A percentile compares a stretch with the other conserved stretches of the same genome.
Evolutionary conservation across 345 rosid species (phyloP).

Genomic region (Clarkia xantiana): DNA sequence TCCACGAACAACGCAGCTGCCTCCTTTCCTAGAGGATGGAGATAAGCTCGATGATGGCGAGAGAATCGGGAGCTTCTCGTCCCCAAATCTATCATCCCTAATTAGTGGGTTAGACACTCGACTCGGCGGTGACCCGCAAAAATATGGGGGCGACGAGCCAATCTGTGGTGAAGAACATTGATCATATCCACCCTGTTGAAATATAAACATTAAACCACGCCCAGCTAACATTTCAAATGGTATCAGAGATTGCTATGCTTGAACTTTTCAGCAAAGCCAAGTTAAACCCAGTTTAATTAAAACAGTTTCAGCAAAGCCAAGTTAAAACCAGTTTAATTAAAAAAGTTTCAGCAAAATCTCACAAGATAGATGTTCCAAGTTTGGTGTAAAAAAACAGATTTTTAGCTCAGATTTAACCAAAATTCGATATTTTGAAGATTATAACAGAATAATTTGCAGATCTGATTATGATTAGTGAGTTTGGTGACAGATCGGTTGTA

Average conservation of each 20-base stretch:
- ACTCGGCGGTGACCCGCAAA: slow-evolving; percentile 93
- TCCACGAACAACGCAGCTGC: slow-evolving; percentile 29
- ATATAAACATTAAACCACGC: too few species aligned
- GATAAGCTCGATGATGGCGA: slow-evolving; percentile 20
- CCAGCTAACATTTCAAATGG: not conserved
- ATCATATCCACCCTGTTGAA: slow-evolving; percentile 18
- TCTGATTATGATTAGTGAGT: not conserved
- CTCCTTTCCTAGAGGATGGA: slow-evolving; percentile 50
- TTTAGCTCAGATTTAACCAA: not conserved
- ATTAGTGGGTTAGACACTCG: slow-evolving; percentile 98
- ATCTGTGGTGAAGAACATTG: slow-evolving; percentile 39
- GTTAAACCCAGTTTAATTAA: too few species aligned
- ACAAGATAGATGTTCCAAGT: too few species aligned
- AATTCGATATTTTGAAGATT: not conserved
- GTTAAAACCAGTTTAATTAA: too few species aligned
- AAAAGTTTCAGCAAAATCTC: too few species aligned
- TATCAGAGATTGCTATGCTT: too few species aligned
- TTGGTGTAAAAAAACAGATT: too few species aligned
- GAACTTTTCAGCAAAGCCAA: too few species aligned
- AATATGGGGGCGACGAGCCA: slow-evolving; percentile 67
- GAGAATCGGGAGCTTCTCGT: slow-evolving; percentile 33
- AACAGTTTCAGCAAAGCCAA: too few species aligned
- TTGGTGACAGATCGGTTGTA: too few species aligned
- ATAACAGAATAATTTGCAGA: not conserved
- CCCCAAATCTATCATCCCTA: slow-evolving; percentile 65